Base-by-base conservation (phyloP, 352 stramenopile genomes). In the Pythium phragmiticola region DNA sequence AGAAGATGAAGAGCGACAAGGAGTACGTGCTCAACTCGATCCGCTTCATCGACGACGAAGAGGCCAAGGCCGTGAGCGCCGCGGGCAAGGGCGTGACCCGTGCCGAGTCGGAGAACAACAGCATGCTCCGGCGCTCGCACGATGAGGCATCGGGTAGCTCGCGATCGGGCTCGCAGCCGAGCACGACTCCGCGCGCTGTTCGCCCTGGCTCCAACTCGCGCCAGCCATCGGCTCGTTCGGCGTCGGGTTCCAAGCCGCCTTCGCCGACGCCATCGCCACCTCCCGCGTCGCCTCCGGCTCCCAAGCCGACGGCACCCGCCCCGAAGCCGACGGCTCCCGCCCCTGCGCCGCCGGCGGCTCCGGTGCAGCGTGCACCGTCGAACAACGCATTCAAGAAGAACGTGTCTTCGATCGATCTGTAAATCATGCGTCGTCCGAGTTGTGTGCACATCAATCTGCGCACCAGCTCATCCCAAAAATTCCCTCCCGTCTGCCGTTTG, bases 11-110 rank as follows among this genome's bases (percentile, higher is more conserved):
- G 76, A 78, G 73, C 49, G 82, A 90, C 75, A 93, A 93, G 78
- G 87, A 95, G 73, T 92, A 92, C 69, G 82, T 95, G 70, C 78
- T 95, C 2, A 95, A 95, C 76, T 90, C 81, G 69, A 89, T 95
- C 60, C 87, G 87, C 52, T 92, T 95, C 63, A 93, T 95, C 74
- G 87, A 95, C 68, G 82, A 93, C 55, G 87, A 95, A 67, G 87
- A 95, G 73, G 87, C 87, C 30, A 92, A 92, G 75, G 87, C 87
- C n/a, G 87, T 95, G 55, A 83, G 87, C 52, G 77, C 74, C 65
- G 84, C 84, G 28, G 84, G 86, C 60, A 95, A 95, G 76, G 78
- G 80, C 5, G 57, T 76, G 21, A 72, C 70, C 9, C 75, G 80
- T 28, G 59, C 74, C 33, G 70, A 82, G 54, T 82, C 76, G 26